Conservation (phyloP, 2,329 filamentous ascomycete genomes). For the Pseudocercospora eumusae region DNA sequence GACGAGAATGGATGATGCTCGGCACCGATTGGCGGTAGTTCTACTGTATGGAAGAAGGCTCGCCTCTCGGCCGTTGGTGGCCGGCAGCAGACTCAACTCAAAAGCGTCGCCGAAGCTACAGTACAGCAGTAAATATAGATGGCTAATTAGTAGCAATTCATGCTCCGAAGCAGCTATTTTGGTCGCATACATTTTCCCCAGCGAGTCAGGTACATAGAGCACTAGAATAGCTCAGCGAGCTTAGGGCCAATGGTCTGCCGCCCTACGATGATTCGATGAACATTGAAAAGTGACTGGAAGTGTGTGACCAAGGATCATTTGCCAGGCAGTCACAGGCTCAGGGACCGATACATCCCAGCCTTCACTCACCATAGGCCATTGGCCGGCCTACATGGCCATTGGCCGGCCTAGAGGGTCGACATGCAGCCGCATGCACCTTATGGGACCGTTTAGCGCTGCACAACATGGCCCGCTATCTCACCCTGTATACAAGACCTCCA, state of each 20-base stretch:
- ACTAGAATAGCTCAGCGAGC: constrained; percentile 14
- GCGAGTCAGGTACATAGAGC: constrained; percentile 10
- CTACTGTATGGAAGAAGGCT: too few relatives aligned
- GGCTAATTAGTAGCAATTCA: constrained; percentile 21
- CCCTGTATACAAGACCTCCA: constrained; percentile 46
- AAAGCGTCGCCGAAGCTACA: too few relatives aligned
- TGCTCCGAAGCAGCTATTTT: constrained; percentile 16
- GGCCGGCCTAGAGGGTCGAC: constrained; percentile 16
- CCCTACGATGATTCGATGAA: too few relatives aligned
- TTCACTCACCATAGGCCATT: constrained; percentile 19
- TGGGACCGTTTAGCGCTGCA: constrained; percentile 29
- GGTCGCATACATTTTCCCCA: constrained; percentile 9
- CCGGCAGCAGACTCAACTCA: constrained; percentile 7
- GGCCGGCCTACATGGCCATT: constrained; percentile 24
- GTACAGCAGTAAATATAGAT: constrained; percentile 24
- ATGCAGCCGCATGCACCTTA: constrained; percentile 23
- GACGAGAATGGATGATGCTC: constrained; percentile 5
- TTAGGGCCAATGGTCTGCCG: constrained; percentile 23
- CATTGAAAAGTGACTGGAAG: constrained; percentile 5
- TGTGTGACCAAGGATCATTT: constrained; percentile 28
- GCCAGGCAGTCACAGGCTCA: constrained; percentile 22
- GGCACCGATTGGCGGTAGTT: constrained; percentile 5
- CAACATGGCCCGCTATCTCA: constrained; percentile 36
- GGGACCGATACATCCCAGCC: constrained; percentile 14
- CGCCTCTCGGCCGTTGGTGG: too few relatives aligned